Conservation (phyloP, 1,284 basidiomycete genomes). For the Ganoderma meredithae region DNA sequence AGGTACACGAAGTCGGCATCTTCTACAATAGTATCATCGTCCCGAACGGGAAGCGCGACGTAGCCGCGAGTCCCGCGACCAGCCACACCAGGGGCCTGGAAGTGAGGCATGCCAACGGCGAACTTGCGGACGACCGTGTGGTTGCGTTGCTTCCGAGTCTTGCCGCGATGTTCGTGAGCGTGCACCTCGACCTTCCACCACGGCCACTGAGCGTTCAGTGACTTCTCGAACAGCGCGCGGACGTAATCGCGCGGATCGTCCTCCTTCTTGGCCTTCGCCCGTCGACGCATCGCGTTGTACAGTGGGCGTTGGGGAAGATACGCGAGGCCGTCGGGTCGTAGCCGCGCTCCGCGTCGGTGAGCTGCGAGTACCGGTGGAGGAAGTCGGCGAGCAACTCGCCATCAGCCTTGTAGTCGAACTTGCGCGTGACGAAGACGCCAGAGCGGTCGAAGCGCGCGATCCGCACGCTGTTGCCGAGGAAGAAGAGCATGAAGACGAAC, state of each 20-base stretch:
- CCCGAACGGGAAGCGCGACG: conserved; percentile 19
- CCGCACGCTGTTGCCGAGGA: conserved; percentile 25
- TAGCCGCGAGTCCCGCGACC: conserved; percentile 21
- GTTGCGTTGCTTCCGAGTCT: not conserved
- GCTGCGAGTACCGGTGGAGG: conserved; percentile 24
- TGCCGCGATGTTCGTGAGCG: not conserved
- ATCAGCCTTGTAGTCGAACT: conserved; percentile 24
- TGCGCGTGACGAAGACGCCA: conserved; percentile 24
- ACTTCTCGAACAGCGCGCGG: conserved; percentile 9
- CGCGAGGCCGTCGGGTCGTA: conserved; percentile 22
- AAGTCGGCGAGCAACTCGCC: conserved; percentile 22
- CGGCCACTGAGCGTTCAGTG: conserved; percentile 9
- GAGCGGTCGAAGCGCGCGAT: conserved; percentile 32
- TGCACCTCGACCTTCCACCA: conserved; percentile 19
- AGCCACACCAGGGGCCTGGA: conserved; percentile 12
- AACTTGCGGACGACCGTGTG: not conserved
- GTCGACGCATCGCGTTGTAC: not conserved
- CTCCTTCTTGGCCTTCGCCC: not conserved
- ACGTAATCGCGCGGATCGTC: conserved; percentile 12
- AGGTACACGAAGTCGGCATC: conserved; percentile 29
- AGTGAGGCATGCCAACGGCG: conserved; percentile 21
- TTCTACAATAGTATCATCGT: not conserved
- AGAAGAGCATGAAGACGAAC: conserved; percentile 25
- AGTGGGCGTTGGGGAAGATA: not conserved
- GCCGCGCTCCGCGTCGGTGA: conserved; percentile 21